Conservation (phyloP, 257 asterid genomes). For the Jaltomata sinuosa region DNA sequence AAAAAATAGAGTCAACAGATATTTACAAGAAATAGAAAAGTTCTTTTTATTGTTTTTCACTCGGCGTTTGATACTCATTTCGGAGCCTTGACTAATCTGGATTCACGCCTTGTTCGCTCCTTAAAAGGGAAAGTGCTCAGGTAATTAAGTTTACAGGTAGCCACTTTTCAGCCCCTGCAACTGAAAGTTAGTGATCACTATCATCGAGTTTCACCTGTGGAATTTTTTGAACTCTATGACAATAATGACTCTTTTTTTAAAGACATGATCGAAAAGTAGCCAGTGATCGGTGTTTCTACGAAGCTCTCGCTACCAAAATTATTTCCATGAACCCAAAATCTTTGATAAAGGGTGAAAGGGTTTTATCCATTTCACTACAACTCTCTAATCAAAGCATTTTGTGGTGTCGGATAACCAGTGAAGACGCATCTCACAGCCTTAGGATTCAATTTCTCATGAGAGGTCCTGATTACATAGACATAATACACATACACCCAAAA, state of each 20-base stretch:
- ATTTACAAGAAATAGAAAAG: background rate
- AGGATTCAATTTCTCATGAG: no score
- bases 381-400: no score
- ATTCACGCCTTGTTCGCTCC: background rate
- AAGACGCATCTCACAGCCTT: no score
- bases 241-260: background rate
- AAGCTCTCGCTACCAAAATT: background rate
- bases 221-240: background rate
- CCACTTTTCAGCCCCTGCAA: background rate
- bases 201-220: background rate
- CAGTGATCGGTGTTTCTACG: background rate
- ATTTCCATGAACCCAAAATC: background rate
- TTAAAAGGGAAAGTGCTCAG: background rate
- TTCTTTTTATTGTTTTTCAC: background rate
- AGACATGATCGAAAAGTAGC: background rate
- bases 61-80: background rate
- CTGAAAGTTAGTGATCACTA: background rate
- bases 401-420: no score
- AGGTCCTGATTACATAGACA: no score
- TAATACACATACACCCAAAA: no score
- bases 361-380: background rate
- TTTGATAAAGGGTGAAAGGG: background rate
- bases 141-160: background rate
- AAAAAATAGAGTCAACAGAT: background rate
- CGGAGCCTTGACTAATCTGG: background rate